Evolutionary conservation across 2,329 filamentous ascomycete species (phyloP).

Genomic region (Trichophyton verrucosum): DNA sequence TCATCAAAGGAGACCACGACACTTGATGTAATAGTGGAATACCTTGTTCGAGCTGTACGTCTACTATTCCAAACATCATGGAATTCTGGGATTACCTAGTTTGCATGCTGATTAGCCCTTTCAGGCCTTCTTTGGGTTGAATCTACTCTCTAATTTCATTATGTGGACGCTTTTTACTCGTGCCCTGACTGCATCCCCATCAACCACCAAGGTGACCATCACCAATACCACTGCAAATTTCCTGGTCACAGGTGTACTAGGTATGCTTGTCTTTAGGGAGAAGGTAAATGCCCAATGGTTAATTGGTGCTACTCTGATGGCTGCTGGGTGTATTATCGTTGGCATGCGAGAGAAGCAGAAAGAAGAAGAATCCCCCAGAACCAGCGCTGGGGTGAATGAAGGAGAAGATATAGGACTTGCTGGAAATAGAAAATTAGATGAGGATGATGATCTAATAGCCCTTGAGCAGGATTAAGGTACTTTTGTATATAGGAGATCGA

Average conservation of each 20-base stretch:
- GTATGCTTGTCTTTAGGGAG: slow-evolving; percentile 47
- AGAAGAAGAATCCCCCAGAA: slow-evolving; percentile 10
- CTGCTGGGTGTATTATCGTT: slow-evolving; percentile 51
- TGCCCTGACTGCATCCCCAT: slow-evolving; percentile 47
- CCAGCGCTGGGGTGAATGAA: slow-evolving; percentile 4
- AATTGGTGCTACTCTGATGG: slow-evolving; percentile 47
- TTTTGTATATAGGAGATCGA: not conserved
- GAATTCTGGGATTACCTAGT: not conserved
- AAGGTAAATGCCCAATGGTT: slow-evolving; percentile 47
- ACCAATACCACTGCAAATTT: slow-evolving; percentile 55
- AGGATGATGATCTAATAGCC: slow-evolving; percentile 5
- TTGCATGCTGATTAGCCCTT: not conserved
- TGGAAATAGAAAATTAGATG: slow-evolving; percentile 6
- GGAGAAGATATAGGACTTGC: slow-evolving; percentile 4
- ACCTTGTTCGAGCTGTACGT: slow-evolving; percentile 42
- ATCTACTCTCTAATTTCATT: slow-evolving; percentile 49
- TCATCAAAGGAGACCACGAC: slow-evolving; percentile 25
- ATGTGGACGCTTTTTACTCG: slow-evolving; percentile 56
- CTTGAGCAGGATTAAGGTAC: not conserved
- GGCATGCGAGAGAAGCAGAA: slow-evolving; percentile 43
- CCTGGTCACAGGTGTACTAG: slow-evolving; percentile 48
- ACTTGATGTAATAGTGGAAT: slow-evolving; percentile 28
- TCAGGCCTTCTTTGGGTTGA: slow-evolving; percentile 48
- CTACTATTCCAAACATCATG: not conserved
- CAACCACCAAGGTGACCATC: slow-evolving; percentile 50